Evolutionary conservation across 345 rosid genomes (phyloP).

Genomic region (Populus simonii): DNA sequence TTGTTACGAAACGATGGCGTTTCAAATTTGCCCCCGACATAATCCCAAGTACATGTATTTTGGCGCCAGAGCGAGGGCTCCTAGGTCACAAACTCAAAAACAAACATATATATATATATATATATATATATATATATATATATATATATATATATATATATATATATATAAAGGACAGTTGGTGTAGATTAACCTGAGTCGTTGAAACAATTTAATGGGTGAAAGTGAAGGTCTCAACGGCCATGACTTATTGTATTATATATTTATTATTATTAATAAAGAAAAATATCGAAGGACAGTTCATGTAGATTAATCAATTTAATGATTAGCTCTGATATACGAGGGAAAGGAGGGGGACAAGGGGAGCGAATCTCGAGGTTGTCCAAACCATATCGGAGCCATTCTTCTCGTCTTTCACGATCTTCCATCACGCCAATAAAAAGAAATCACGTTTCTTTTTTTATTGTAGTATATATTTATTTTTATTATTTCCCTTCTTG

Average conservation of each 20-base stretch:
- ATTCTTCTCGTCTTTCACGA: neutral
- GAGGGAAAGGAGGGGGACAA: conserved; percentile 36
- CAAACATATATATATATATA: too few species aligned
- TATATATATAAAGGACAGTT: too few species aligned
- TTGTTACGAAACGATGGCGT: neutral
- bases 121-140: too few species aligned
- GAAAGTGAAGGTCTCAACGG: neutral
- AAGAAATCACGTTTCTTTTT: neutral
- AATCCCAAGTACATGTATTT: neutral
- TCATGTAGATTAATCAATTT: too few species aligned
- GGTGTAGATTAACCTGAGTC: neutral
- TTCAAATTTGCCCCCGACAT: neutral
- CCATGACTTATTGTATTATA: neutral
- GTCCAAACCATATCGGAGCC: conserved; percentile 25
- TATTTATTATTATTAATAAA: too few species aligned
- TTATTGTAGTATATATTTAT: neutral
- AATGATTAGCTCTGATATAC: too few species aligned
- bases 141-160: too few species aligned
- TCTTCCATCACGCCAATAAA: neutral
- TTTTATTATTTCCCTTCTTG: neutral
- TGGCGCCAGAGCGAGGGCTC: neutral
- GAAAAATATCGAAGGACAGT: too few species aligned
- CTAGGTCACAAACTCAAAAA: neutral
- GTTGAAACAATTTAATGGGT: neutral
- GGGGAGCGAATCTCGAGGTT: conserved; percentile 59